These are phyloP conservation scores for Tremella fuciformis DNA, from an alignment of 768 basidiomycete species.

Conservation along the genomic window DNA sequence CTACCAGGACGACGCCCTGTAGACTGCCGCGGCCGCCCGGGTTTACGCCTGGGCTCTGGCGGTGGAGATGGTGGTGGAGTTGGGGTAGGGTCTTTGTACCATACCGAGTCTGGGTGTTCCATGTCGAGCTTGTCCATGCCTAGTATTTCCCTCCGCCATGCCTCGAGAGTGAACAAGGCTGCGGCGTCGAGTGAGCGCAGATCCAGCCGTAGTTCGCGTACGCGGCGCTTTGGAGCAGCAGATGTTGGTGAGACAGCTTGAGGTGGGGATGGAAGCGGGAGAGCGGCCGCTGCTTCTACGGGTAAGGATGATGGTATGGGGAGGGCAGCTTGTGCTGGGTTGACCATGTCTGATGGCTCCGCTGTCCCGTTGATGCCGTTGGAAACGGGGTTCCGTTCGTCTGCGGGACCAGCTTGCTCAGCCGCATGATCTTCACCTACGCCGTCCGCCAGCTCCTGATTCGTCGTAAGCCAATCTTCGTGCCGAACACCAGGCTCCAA, in stretches of 20 bases:
- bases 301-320: slow-evolving; percentile 1
- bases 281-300: not conserved
- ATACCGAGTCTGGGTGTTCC: slow-evolving; percentile 35
- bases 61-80: slow-evolving; percentile 12
- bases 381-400: too few relatives aligned
- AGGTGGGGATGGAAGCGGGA: slow-evolving; percentile 12
- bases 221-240: slow-evolving; percentile 22
- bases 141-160: slow-evolving; percentile 32
- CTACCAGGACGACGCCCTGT: not conserved
- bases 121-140: slow-evolving; percentile 29
- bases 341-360: too few relatives aligned
- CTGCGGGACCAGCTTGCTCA: too few relatives aligned
- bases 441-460: not conserved
- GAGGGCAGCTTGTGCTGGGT: too few relatives aligned
- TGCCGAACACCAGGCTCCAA: not conserved
- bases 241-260: slow-evolving; percentile 25
- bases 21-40: not conserved
- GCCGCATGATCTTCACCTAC: too few relatives aligned
- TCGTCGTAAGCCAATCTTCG: too few relatives aligned
- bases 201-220: slow-evolving; percentile 39
- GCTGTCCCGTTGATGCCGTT: too few relatives aligned
- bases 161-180: slow-evolving; percentile 35
- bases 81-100: slow-evolving; percentile 36
- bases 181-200: slow-evolving; percentile 36
- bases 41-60: not conserved